phyloP scores from a whole-genome alignment of 1,284 basidiomycete species.

The Porogramme epimiltina region DNA sequence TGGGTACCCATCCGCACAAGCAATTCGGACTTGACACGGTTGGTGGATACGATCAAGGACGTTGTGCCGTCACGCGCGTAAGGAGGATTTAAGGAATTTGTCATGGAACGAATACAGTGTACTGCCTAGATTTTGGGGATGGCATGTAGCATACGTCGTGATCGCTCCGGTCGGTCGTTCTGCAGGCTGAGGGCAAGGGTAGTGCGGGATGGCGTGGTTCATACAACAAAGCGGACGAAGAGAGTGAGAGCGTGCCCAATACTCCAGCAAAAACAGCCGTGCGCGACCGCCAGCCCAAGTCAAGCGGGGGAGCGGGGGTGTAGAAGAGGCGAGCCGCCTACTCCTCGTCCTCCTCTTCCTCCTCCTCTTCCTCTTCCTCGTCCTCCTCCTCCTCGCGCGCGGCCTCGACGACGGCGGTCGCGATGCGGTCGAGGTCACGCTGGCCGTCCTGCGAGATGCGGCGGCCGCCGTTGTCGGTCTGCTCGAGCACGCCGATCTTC shows the following conservation, averaged over 20 bases:
- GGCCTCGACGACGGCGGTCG: constrained; percentile 92
- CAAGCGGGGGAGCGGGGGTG: not conserved
- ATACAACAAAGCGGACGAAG: constrained; percentile 18
- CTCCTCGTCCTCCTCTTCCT: constrained; percentile 69
- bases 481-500: constrained; percentile 98
- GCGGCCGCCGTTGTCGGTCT: constrained; percentile 91
- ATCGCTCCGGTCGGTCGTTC: constrained; percentile 14
- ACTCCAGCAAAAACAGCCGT: constrained; percentile 9
- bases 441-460: constrained; percentile 97
- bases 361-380: constrained; percentile 86
- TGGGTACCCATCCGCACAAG: too few relatives aligned
- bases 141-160: constrained; percentile 29
- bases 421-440: constrained; percentile 98
- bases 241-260: constrained; percentile 5
- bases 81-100: constrained; percentile 6
- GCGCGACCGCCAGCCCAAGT: constrained; percentile 6
- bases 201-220: constrained; percentile 7
- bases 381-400: constrained; percentile 84
- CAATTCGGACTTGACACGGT: too few relatives aligned
- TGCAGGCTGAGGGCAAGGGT: constrained; percentile 5
- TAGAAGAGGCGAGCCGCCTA: constrained; percentile 27
- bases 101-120: constrained; percentile 21
- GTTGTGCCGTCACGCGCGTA: too few relatives aligned
- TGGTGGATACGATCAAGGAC: too few relatives aligned
- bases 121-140: constrained; percentile 27